phyloP scores from a whole-genome alignment of 1,284 basidiomycete genomes.

The Pholiota adiposa region DNA sequence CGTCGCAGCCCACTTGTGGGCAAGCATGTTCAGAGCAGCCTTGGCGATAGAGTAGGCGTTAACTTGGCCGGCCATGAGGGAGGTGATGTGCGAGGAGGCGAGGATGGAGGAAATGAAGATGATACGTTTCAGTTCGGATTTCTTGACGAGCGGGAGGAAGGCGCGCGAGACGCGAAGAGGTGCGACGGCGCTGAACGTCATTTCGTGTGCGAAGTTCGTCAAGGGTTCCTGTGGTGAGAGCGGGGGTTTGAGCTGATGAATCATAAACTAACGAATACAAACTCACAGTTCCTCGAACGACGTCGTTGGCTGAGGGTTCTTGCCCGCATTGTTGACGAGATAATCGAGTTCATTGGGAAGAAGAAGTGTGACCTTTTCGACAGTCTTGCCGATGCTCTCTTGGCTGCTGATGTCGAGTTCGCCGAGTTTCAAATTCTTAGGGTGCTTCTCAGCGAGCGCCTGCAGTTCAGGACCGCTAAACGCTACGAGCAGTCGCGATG shows the following conservation, averaged over 20 bases:
- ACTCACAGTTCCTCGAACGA: constrained; percentile 26
- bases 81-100: background rate
- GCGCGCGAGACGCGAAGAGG: constrained; percentile 16
- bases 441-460: constrained; percentile 12
- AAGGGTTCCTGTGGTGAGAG: constrained; percentile 16
- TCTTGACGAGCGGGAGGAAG: background rate
- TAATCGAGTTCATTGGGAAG: constrained; percentile 27
- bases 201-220: constrained; percentile 23
- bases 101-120: background rate
- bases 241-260: background rate
- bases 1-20: constrained; percentile 13
- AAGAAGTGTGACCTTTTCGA: constrained; percentile 13
- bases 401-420: constrained; percentile 19
- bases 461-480: constrained; percentile 15
- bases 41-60: background rate
- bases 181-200: constrained; percentile 23
- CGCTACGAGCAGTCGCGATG: constrained; percentile 24
- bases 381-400: constrained; percentile 20
- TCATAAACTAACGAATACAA: no score
- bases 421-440: constrained; percentile 14
- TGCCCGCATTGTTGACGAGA: constrained; percentile 26
- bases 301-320: constrained; percentile 19
- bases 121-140: background rate
- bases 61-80: background rate
- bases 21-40: background rate